These are phyloP conservation scores for Lachancea fermentati DNA, from an alignment of 805 yeast genomes.

Conservation along the genomic window DNA sequence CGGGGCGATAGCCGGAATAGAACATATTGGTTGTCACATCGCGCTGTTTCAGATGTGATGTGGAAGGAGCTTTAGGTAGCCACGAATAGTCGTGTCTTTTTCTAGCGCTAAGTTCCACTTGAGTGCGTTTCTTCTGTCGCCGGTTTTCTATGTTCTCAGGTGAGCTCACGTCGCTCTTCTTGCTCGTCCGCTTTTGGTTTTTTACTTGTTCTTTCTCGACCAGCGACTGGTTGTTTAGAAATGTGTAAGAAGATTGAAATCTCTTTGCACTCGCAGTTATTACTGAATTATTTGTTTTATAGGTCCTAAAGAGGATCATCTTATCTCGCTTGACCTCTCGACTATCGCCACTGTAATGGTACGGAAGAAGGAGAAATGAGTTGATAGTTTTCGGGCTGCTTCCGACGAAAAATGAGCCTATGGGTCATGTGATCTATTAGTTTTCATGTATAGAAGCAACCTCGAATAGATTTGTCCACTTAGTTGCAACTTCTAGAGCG, in stretches of 20 bases:
- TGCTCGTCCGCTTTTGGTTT: constrained; percentile 7
- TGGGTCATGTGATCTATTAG: background rate
- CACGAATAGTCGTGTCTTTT: constrained; percentile 20
- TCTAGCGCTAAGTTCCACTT: constrained; percentile 3
- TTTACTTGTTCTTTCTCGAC: constrained; percentile 16
- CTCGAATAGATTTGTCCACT: no score
- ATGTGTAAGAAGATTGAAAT: constrained; percentile 23
- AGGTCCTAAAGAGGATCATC: background rate
- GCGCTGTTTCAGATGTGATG: constrained; percentile 19
- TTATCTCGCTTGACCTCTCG: no score
- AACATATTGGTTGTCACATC: constrained; percentile 23
- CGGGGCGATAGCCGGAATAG: constrained; percentile 31
- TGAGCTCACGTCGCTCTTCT: constrained; percentile 5
- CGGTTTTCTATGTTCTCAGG: constrained; percentile 11
- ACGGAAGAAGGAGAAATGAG: background rate
- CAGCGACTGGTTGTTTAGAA: constrained; percentile 20
- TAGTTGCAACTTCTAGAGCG: background rate
- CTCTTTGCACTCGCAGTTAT: constrained; percentile 4
- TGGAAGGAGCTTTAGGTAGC: constrained; percentile 29
- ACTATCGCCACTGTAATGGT: no score
- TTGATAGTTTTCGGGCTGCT: background rate
- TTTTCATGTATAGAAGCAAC: no score
- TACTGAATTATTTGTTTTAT: background rate
- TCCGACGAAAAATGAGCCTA: background rate
- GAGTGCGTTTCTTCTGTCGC: constrained; percentile 1